These are phyloP conservation scores for Sugiyamaella chiloensis DNA, from an alignment of 805 yeast genomes.

Conservation along the genomic window DNA sequence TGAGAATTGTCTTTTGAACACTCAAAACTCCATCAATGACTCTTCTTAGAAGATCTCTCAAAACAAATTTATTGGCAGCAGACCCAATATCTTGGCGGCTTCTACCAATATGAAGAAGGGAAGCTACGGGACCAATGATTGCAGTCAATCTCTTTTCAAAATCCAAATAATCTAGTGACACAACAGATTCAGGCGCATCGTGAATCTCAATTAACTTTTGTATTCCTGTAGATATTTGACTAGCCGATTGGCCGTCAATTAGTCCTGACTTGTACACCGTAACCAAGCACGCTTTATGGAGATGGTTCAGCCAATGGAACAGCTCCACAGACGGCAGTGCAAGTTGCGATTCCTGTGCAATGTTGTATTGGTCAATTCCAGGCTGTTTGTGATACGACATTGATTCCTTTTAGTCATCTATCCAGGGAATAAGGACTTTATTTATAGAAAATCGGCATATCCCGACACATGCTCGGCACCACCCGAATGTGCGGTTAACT, in stretches of 20 bases:
- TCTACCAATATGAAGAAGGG: slow-evolving; percentile 14
- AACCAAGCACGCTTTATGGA: slow-evolving; percentile 11
- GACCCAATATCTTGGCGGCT: slow-evolving; percentile 14
- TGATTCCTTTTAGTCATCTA: neutral
- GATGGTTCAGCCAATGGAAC: slow-evolving; percentile 7
- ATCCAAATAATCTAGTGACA: slow-evolving; percentile 12
- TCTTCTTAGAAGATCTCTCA: neutral
- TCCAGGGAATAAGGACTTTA: neutral
- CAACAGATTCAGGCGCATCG: slow-evolving; percentile 10
- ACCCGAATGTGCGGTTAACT: no score
- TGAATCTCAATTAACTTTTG: slow-evolving; percentile 7
- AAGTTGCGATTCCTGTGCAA: slow-evolving; percentile 9
- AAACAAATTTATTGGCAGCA: slow-evolving; percentile 1
- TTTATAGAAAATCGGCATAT: neutral
- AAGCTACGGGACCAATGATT: slow-evolving; percentile 9
- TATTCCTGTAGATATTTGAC: slow-evolving; percentile 8
- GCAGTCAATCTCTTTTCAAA: slow-evolving; percentile 8
- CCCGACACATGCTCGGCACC: no score
- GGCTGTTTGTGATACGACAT: slow-evolving; percentile 3
- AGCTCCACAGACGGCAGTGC: slow-evolving; percentile 6
- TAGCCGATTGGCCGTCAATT: slow-evolving; percentile 6
- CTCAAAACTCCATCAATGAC: slow-evolving; percentile 2
- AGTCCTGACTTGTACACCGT: slow-evolving; percentile 1
- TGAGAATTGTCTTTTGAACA: neutral
- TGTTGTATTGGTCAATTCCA: slow-evolving; percentile 4